Conservation (phyloP, 2,329 filamentous ascomycete species). For the Coniochaeta prunicola region DNA sequence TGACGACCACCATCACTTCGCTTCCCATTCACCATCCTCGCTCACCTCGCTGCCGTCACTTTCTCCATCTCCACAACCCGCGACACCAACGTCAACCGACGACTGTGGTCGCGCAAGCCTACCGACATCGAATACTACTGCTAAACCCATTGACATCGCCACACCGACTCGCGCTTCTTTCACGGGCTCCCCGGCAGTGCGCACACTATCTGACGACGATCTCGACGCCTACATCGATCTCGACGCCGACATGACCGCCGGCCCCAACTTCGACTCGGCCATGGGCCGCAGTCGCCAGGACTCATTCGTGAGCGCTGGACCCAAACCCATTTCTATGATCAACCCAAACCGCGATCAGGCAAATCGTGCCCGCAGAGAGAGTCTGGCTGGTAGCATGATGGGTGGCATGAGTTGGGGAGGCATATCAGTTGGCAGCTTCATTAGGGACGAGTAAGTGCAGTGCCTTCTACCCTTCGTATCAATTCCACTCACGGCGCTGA, state of each 20-base stretch:
- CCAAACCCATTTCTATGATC: conserved; percentile 60
- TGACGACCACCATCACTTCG: conserved; percentile 13
- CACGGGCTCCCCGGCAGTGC: conserved; percentile 12
- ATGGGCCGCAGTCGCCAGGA: conserved; percentile 54
- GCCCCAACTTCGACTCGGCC: conserved; percentile 49
- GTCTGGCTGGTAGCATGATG: conserved; percentile 56
- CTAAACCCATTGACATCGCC: conserved; percentile 29
- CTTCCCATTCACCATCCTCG: conserved; percentile 20
- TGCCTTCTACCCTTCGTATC: conserved; percentile 5
- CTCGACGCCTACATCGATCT: conserved; percentile 13
- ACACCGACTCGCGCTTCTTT: conserved; percentile 15
- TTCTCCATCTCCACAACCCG: conserved; percentile 35
- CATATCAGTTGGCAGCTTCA: conserved; percentile 92
- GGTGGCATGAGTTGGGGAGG: conserved; percentile 96
- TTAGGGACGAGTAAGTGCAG: conserved; percentile 84
- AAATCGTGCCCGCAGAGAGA: conserved; percentile 53
- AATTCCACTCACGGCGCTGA: neutral
- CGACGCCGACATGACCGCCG: conserved; percentile 50
- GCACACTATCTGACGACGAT: conserved; percentile 10
- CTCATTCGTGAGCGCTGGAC: conserved; percentile 58
- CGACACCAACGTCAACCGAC: conserved; percentile 31
- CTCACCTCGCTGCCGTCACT: conserved; percentile 23
- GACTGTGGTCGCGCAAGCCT: conserved; percentile 13
- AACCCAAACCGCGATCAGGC: conserved; percentile 55
- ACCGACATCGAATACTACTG: conserved; percentile 14